Evolutionary conservation across 2,329 filamentous ascomycete species (phyloP).

Genomic region (Penicillium sp.): DNA sequence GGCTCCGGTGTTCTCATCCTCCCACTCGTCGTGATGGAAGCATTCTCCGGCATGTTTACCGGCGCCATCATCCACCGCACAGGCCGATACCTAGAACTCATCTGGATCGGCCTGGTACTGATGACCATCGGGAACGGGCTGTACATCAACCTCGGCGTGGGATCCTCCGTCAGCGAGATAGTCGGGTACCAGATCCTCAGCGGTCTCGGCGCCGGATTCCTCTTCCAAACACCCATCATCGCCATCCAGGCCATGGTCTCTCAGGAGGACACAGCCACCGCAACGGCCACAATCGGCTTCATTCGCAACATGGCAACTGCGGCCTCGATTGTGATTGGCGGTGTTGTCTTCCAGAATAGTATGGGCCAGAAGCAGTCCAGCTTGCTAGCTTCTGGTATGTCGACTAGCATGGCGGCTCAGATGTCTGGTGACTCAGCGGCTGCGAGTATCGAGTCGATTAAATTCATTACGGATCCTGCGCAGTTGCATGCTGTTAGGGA

Average conservation of each 20-base stretch:
- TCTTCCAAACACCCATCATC: slow-evolving; percentile 56
- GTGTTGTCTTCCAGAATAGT: slow-evolving; percentile 73
- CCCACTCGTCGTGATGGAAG: slow-evolving; percentile 54
- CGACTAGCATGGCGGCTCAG: slow-evolving; percentile 18
- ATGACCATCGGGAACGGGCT: slow-evolving; percentile 49
- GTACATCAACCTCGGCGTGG: slow-evolving; percentile 42
- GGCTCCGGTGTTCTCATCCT: slow-evolving; percentile 59
- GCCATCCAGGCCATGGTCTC: slow-evolving; percentile 55
- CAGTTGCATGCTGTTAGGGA: slow-evolving; percentile 43
- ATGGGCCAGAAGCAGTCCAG: slow-evolving; percentile 47
- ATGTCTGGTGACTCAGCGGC: slow-evolving; percentile 46
- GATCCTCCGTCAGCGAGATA: slow-evolving; percentile 40
- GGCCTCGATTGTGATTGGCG: slow-evolving; percentile 68
- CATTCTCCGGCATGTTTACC: slow-evolving; percentile 44
- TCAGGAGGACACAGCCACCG: slow-evolving; percentile 49
- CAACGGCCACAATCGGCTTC: slow-evolving; percentile 53
- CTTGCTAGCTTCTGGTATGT: slow-evolving; percentile 55
- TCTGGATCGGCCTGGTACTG: slow-evolving; percentile 44
- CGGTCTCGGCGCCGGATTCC: slow-evolving; percentile 51
- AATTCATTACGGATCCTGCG: slow-evolving; percentile 35
- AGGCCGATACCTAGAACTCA: slow-evolving; percentile 48
- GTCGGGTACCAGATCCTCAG: slow-evolving; percentile 51
- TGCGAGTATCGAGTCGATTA: slow-evolving; percentile 47
- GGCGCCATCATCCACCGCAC: slow-evolving; percentile 53
- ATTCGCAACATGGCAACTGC: slow-evolving; percentile 66